Percentiles rank a stretch among this genome's conserved stretches.
phyloP scores from a whole-genome alignment of 2,329 filamentous ascomycete species.

The Myriosclerotinia curreyana region DNA sequence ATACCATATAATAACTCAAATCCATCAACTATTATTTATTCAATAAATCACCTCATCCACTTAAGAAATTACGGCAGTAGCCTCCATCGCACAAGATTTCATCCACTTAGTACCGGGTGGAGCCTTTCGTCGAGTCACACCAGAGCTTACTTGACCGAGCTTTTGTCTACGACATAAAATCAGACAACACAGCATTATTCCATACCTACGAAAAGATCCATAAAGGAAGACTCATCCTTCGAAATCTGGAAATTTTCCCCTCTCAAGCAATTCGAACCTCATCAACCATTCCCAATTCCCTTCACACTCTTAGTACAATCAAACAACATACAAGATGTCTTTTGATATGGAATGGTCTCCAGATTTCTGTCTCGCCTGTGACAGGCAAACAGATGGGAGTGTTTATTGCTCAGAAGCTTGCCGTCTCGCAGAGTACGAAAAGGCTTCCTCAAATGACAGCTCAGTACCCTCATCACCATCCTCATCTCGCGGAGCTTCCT shows the following conservation, averaged over 20 bases:
- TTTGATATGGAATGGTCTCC: slow-evolving; percentile 64
- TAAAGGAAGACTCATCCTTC: slow-evolving; percentile 22
- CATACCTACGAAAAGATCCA: slow-evolving; percentile 14
- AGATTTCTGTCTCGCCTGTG: slow-evolving; percentile 91
- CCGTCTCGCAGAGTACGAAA: slow-evolving; percentile 82
- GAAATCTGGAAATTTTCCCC: not conserved
- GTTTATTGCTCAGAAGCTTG: slow-evolving; percentile 93
- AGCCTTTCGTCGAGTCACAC: slow-evolving; percentile 37
- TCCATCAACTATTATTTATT: slow-evolving; percentile 21
- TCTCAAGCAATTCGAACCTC: slow-evolving; percentile 16
- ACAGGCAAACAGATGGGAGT: slow-evolving; percentile 77
- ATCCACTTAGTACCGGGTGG: slow-evolving; percentile 28
- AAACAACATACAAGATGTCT: slow-evolving; percentile 34
- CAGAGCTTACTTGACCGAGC: slow-evolving; percentile 29
- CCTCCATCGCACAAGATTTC: slow-evolving; percentile 27
- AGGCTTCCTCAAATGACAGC: slow-evolving; percentile 54
- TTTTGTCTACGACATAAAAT: slow-evolving; percentile 23
- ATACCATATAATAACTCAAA: slow-evolving; percentile 24
- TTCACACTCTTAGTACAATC: slow-evolving; percentile 11
- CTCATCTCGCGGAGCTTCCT: slow-evolving; percentile 46
- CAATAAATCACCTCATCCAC: slow-evolving; percentile 28
- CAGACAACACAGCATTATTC: slow-evolving; percentile 25
- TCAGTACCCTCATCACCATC: slow-evolving; percentile 58
- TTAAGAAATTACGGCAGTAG: slow-evolving; percentile 27
- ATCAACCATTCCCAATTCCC: slow-evolving; percentile 17